These are phyloP conservation scores for Tubosaeta brunneosetosa DNA, from an alignment of 768 basidiomycete genomes.

Conservation along the genomic window DNA sequence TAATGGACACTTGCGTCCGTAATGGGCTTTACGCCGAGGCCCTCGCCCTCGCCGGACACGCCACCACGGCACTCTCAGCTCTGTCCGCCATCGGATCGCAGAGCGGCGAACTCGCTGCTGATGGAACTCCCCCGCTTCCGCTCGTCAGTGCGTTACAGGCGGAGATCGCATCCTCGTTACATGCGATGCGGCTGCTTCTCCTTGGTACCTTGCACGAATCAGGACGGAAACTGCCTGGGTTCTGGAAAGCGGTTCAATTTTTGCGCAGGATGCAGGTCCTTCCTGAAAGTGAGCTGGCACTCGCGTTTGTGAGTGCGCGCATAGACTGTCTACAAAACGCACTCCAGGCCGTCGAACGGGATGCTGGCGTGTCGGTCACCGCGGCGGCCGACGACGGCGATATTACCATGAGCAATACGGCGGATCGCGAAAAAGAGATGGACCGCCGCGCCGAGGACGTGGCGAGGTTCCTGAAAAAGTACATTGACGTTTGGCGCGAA, in stretches of 20 bases:
- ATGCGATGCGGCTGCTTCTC: conserved; percentile 70
- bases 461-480: conserved; percentile 74
- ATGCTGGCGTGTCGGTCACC: conserved; percentile 34
- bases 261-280: conserved; percentile 75
- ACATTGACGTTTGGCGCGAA: conserved; percentile 89
- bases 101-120: conserved; percentile 38
- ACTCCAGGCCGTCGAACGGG: conserved; percentile 49
- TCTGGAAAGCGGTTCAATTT: conserved; percentile 89
- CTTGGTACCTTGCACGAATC: conserved; percentile 77
- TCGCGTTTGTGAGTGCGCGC: conserved; percentile 78
- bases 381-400: conserved; percentile 8
- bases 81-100: conserved; percentile 35
- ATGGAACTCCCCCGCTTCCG: conserved; percentile 29
- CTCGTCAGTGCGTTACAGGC: conserved; percentile 49
- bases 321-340: conserved; percentile 56
- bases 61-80: conserved; percentile 44
- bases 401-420: conserved; percentile 19
- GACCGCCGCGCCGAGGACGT: conserved; percentile 68
- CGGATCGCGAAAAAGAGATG: conserved; percentile 39
- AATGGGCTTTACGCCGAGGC: conserved; percentile 93
- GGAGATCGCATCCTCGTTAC: conserved; percentile 62
- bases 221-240: conserved; percentile 74
- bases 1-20: conserved; percentile 90
- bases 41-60: conserved; percentile 76
- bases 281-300: conserved; percentile 73